These are phyloP conservation scores for Penicillium malachiteum DNA, from an alignment of 495 filamentous ascomycete genomes.

Conservation along the genomic window DNA sequence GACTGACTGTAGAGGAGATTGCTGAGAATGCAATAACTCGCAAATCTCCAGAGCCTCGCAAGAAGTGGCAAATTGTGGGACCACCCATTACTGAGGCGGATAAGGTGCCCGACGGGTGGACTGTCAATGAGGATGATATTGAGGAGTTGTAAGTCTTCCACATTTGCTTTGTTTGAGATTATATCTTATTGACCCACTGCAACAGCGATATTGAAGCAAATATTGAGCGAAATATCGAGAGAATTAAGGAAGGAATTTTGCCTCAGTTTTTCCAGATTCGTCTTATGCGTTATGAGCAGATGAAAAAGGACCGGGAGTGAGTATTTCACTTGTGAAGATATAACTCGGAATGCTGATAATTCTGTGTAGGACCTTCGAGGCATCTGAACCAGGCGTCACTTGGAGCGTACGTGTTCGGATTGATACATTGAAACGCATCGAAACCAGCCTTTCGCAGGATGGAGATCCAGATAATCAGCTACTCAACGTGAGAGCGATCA, in stretches of 20 bases:
- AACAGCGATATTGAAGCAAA: constrained; percentile 7
- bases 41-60: neutral
- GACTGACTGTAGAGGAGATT: neutral
- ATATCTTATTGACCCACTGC: neutral
- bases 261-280: constrained; percentile 1
- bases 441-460: neutral
- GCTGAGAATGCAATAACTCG: neutral
- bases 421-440: neutral
- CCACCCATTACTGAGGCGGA: neutral
- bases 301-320: neutral
- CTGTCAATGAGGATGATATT: constrained; percentile 4
- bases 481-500: constrained; percentile 5
- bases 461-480: constrained; percentile 2
- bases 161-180: neutral
- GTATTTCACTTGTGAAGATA: neutral
- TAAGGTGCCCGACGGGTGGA: neutral
- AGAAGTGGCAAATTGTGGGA: neutral
- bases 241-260: constrained; percentile 8
- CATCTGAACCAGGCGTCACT: neutral
- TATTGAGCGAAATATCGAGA: constrained; percentile 4
- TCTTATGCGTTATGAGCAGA: neutral
- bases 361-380: neutral
- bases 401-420: neutral
- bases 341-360: neutral
- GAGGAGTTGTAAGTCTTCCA: neutral